Evolutionary conservation across 495 filamentous ascomycete species (phyloP).

Genomic region (Aspergillus leporis): DNA sequence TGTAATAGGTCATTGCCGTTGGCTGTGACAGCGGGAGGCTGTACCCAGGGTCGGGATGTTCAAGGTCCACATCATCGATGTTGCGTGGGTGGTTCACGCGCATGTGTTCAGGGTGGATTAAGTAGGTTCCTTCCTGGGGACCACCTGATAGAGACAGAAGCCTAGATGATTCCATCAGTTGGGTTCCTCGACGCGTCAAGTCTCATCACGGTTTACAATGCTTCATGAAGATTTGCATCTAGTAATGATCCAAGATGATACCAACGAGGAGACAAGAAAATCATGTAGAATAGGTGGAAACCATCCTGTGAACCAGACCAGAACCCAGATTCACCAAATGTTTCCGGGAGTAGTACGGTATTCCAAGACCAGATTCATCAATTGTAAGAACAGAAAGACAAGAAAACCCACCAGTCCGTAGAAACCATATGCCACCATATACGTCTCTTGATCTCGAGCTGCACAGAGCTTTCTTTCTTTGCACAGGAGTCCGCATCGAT

Average conservation of each 20-base stretch:
- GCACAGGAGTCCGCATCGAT: background rate
- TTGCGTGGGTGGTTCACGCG: constrained; percentile 4
- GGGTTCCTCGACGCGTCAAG: no score
- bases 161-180: background rate
- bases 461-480: background rate
- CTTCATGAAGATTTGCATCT: no score
- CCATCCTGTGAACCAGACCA: background rate
- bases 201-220: no score
- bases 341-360: no score
- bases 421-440: background rate
- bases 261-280: background rate
- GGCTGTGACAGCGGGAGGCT: constrained; percentile 32
- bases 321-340: background rate
- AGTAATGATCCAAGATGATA: background rate
- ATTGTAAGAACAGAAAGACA: background rate
- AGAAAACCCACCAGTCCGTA: background rate
- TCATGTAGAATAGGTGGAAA: background rate
- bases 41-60: background rate
- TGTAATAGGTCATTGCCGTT: constrained; percentile 46
- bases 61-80: constrained; percentile 1
- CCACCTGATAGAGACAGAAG: background rate
- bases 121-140: constrained; percentile 1
- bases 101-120: constrained; percentile 3
- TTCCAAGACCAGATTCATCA: background rate
- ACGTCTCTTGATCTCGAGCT: background rate